Evolutionary conservation across 73 alveolate genomes (phyloP).

Genomic region (Blepharisma stoltei): DNA sequence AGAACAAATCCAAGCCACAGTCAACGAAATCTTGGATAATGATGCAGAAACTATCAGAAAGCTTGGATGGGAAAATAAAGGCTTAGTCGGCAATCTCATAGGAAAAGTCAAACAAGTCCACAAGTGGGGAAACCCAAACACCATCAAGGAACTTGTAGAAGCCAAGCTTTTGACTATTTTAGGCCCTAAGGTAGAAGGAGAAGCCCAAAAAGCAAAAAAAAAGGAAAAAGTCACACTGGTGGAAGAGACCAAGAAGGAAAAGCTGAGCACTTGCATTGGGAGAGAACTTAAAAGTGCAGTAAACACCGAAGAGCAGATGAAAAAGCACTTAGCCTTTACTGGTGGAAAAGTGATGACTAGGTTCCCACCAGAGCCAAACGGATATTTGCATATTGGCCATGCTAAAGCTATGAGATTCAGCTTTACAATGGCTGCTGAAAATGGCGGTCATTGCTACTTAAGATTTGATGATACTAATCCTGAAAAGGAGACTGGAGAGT

Average conservation of each 20-base stretch:
- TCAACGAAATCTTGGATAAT: conserved; percentile 58
- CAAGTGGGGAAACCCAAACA: conserved; percentile 81
- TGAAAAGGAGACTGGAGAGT: conserved; percentile 93
- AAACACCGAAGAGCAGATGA: conserved; percentile 81
- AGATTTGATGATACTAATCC: conserved; percentile 99
- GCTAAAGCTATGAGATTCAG: conserved; percentile 99
- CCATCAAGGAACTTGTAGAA: conserved; percentile 65
- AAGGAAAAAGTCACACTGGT: conserved; percentile 44
- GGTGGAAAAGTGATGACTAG: conserved; percentile 95
- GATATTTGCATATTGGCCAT: conserved; percentile 99
- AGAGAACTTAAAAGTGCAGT: conserved; percentile 74
- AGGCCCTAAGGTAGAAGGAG: conserved; percentile 76
- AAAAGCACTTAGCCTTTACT: conserved; percentile 80
- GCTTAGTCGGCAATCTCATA: conserved; percentile 56
- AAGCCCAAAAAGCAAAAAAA: conserved; percentile 56
- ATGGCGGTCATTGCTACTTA: conserved; percentile 86
- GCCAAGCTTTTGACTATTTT: conserved; percentile 65
- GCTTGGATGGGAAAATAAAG: conserved; percentile 51
- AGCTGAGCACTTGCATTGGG: conserved; percentile 76
- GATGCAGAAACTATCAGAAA: conserved; percentile 62
- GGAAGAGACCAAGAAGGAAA: conserved; percentile 61
- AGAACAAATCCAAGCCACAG: conserved; percentile 68
- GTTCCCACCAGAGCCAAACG: conserved; percentile 99
- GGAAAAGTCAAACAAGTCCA: conserved; percentile 65
- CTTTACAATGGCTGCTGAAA: conserved; percentile 86